These are phyloP conservation scores for Rhytidiadelphus loreus DNA, from an alignment of 225 moss, liverwort and hornwort species.

Conservation along the genomic window DNA sequence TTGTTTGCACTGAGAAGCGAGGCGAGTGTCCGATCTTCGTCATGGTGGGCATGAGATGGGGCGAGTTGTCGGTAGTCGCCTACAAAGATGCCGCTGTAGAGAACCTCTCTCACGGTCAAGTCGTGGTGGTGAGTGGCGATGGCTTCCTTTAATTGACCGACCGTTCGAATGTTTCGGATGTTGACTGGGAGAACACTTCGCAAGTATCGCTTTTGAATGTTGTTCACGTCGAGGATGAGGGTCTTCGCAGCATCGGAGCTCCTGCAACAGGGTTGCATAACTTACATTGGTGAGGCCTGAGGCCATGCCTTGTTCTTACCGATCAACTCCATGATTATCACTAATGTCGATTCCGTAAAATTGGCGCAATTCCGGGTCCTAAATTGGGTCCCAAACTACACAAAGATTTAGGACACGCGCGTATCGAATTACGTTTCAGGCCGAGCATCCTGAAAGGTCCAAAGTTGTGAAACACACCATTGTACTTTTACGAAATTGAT, in stretches of 20 bases:
- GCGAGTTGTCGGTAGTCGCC: not conserved
- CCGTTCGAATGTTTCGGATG: not conserved
- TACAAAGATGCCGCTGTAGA: not conserved
- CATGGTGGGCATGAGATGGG: not conserved
- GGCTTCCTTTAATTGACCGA: not conserved
- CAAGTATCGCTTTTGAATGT: not conserved
- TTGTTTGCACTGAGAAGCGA: not conserved
- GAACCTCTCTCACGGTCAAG: not conserved
- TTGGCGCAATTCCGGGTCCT: not conserved
- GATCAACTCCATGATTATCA: not conserved
- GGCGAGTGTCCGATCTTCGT: not conserved
- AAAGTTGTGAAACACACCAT: not conserved
- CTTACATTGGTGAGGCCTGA: not conserved
- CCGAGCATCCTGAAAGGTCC: not conserved
- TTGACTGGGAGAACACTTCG: not conserved
- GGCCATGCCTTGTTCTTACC: not conserved
- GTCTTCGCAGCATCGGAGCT: not conserved
- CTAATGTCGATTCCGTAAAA: no score
- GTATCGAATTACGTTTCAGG: not conserved
- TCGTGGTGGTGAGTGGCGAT: not conserved
- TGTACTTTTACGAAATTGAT: no score
- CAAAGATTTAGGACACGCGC: not conserved
- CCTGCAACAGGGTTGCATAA: not conserved
- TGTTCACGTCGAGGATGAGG: not conserved
- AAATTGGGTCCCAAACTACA: not conserved